These are phyloP conservation scores for Nelumbo lutea DNA, from an alignment of 164 flowering plant species.

Conservation along the genomic window DNA sequence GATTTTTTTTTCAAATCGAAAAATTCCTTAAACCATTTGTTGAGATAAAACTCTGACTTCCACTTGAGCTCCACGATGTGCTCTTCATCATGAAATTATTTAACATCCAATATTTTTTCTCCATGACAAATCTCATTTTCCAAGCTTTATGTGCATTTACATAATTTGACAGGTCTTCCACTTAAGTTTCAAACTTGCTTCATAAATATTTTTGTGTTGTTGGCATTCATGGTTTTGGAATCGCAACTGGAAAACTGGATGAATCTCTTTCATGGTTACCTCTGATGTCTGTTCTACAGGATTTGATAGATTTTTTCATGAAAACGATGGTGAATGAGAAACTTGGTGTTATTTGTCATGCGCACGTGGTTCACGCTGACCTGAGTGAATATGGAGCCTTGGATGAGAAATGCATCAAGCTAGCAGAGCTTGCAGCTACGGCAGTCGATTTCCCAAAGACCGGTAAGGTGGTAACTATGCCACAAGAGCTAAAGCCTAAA, in stretches of 20 bases:
- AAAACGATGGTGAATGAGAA: conserved; percentile 68
- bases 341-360: conserved; percentile 83
- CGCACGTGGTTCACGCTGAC: conserved; percentile 98
- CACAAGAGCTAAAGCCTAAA: conserved; percentile 60
- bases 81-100: too few relatives aligned
- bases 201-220: not conserved
- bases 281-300: conserved; percentile 42
- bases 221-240: not conserved
- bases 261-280: not conserved
- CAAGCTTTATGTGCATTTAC: not conserved
- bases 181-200: too few relatives aligned
- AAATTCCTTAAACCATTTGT: too few relatives aligned
- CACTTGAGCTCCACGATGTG: too few relatives aligned
- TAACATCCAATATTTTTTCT: not conserved
- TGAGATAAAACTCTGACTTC: too few relatives aligned
- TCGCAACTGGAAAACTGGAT: not conserved
- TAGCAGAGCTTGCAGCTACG: conserved; percentile 84
- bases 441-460: conserved; percentile 99
- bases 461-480: conserved; percentile 73
- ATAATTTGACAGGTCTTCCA: too few relatives aligned
- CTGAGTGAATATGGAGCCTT: conserved; percentile 66
- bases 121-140: not conserved
- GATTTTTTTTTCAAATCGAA: too few relatives aligned
- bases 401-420: conserved; percentile 65
- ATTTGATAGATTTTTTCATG: conserved; percentile 67